Conservation (phyloP, 306 rosid species). For the Cicer chorassanicum region DNA sequence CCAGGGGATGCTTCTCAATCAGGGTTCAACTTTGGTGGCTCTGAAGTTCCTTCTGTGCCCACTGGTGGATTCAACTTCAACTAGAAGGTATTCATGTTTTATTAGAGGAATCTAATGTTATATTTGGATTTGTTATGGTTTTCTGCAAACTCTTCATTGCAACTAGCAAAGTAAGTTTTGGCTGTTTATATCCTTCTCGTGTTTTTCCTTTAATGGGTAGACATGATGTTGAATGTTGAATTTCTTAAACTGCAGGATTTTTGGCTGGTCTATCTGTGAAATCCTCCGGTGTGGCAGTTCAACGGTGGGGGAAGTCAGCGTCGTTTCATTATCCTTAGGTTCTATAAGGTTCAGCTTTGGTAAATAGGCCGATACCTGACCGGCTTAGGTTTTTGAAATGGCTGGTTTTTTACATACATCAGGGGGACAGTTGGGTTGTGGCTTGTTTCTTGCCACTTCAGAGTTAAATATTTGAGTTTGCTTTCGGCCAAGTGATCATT, state of each 20-base stretch:
- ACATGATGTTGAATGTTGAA: neutral
- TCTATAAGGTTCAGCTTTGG: conserved; percentile 45
- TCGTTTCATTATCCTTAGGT: conserved; percentile 47
- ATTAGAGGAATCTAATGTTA: neutral
- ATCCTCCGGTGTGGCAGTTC: conserved; percentile 41
- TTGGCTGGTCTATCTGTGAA: conserved; percentile 34
- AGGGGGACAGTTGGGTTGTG: conserved; percentile 41
- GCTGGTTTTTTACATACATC: conserved; percentile 54
- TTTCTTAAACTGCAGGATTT: conserved; percentile 51
- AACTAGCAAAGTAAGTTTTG: conserved; percentile 8
- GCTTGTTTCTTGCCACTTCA: conserved; percentile 51
- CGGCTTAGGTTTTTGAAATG: conserved; percentile 51
- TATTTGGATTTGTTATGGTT: conserved; percentile 29
- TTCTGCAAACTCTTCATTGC: neutral
- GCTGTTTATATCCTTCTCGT: conserved; percentile 20
- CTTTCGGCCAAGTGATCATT: conserved; percentile 46
- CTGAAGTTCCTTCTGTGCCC: conserved; percentile 66
- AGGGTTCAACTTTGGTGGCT: conserved; percentile 75
- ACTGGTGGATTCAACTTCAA: conserved; percentile 93
- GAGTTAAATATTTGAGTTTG: conserved; percentile 43
- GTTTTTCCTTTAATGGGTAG: conserved; percentile 9
- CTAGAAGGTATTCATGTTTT: conserved; percentile 57
- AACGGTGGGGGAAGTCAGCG: conserved; percentile 47
- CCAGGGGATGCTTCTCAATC: conserved; percentile 71
- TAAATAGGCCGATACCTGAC: conserved; percentile 52